phyloP scores from a whole-genome alignment of 345 rosid genomes.

The Brassica nigra region DNA sequence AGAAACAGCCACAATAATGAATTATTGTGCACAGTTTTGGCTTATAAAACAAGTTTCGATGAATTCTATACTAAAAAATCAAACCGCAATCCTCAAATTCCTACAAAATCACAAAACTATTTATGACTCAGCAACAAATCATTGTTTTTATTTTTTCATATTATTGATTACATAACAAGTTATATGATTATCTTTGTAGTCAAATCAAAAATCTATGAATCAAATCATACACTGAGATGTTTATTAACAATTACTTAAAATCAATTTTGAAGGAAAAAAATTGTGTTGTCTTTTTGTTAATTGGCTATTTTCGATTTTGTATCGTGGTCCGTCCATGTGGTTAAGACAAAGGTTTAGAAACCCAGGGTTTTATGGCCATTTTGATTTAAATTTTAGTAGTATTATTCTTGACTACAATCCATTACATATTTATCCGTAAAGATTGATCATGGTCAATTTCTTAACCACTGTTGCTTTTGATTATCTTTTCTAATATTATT shows the following conservation, averaged over 20 bases:
- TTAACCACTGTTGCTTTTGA: too few species aligned
- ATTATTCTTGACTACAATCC: not conserved
- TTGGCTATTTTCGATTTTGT: constrained; percentile 13
- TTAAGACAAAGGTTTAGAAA: not conserved
- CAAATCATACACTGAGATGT: too few species aligned
- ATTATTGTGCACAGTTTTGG: not conserved
- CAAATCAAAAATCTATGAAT: not conserved
- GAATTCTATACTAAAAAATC: too few species aligned
- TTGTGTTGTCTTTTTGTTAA: constrained; percentile 27
- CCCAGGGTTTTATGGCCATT: not conserved
- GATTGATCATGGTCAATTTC: too few species aligned
- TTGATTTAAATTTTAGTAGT: not conserved
- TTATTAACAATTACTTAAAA: too few species aligned
- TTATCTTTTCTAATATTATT: too few species aligned
- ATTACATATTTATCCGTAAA: not conserved
- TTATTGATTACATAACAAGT: not conserved
- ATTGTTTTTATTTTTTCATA: too few species aligned
- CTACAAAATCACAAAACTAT: not conserved
- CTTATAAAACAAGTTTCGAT: too few species aligned
- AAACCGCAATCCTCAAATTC: not conserved
- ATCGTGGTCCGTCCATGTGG: not conserved
- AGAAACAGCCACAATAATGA: too few species aligned
- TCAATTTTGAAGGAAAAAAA: constrained; percentile 22
- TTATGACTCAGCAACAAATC: not conserved
- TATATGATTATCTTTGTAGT: not conserved